Evolutionary conservation across 257 asterid genomes (phyloP).

Genomic region (Fraxinus quadrangulata): DNA sequence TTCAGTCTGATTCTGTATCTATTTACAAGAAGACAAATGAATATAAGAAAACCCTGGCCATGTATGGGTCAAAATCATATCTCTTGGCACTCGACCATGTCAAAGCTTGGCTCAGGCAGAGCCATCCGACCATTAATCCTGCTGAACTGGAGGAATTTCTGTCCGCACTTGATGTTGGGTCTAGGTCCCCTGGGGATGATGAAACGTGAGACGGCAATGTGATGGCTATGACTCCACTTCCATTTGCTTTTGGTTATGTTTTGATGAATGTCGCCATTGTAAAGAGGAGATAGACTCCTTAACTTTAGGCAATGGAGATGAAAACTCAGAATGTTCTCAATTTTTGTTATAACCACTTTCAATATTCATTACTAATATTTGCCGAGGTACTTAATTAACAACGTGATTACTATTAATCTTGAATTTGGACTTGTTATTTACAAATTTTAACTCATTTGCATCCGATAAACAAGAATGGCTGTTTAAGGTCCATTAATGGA

Average conservation of each 20-base stretch:
- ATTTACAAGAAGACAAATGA: neutral
- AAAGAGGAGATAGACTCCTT: too few species aligned
- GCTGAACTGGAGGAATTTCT: neutral
- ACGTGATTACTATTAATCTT: too few species aligned
- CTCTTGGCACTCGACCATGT: neutral
- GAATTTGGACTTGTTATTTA: too few species aligned
- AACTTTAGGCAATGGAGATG: too few species aligned
- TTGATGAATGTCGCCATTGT: neutral
- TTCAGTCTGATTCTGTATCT: neutral
- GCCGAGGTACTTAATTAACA: too few species aligned
- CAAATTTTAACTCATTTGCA: neutral
- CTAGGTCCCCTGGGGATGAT: neutral
- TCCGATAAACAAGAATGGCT: neutral
- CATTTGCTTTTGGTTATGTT: neutral
- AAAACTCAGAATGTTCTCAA: too few species aligned
- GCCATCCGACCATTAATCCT: neutral
- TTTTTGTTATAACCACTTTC: too few species aligned
- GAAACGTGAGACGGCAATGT: neutral
- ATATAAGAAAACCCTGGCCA: neutral
- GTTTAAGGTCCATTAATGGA: too few species aligned
- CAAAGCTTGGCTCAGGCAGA: neutral
- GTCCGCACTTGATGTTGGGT: neutral
- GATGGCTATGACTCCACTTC: neutral
- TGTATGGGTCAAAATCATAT: slow-evolving; percentile 6
- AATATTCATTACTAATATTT: too few species aligned